phyloP scores from a whole-genome alignment of 148 eudicot genomes.

The Drosera capensis region DNA sequence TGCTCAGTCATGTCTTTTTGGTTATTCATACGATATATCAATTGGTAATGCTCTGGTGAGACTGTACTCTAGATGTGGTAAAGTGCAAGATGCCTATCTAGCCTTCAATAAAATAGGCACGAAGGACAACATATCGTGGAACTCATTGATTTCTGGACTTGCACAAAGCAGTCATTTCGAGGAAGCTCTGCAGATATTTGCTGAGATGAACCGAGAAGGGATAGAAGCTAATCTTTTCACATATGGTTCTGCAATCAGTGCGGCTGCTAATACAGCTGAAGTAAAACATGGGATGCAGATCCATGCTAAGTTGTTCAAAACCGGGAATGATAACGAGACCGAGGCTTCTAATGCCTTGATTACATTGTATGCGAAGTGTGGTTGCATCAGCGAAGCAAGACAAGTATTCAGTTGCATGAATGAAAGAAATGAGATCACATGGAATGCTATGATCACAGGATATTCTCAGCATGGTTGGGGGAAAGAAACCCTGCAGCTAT shows the following conservation, averaged over 20 bases:
- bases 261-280: constrained; percentile 62
- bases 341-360: constrained; percentile 76
- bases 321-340: constrained; percentile 43
- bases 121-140: constrained; percentile 76
- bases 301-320: constrained; percentile 58
- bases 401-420: constrained; percentile 44
- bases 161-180: constrained; percentile 64
- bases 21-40: constrained; percentile 58
- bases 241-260: constrained; percentile 77
- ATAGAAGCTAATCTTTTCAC: constrained; percentile 52
- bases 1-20: constrained; percentile 51
- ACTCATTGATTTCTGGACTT: constrained; percentile 71
- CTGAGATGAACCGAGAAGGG: constrained; percentile 51
- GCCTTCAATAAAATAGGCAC: constrained; percentile 48
- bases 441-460: constrained; percentile 89
- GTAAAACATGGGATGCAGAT: constrained; percentile 66
- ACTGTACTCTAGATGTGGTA: constrained; percentile 82
- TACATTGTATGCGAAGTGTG: constrained; percentile 70
- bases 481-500: constrained; percentile 44
- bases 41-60: constrained; percentile 67
- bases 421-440: constrained; percentile 51
- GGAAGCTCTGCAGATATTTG: constrained; percentile 60
- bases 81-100: constrained; percentile 43
- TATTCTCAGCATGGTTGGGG: constrained; percentile 87
- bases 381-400: constrained; percentile 55